phyloP scores from a whole-genome alignment of 768 basidiomycete genomes.

The Rhodotorula paludigena region DNA sequence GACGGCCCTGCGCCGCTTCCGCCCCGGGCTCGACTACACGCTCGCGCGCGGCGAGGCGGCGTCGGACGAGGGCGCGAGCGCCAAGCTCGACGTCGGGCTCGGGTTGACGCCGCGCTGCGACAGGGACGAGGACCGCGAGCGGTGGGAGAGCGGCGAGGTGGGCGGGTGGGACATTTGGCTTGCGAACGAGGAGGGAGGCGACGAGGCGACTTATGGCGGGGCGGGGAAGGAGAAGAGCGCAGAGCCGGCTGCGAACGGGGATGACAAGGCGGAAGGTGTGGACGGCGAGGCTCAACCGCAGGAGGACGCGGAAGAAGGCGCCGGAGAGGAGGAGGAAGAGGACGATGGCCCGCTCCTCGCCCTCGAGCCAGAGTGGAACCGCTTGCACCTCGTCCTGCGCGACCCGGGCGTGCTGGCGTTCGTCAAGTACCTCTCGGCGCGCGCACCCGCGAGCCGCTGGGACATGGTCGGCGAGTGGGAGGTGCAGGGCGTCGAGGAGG shows the following conservation, averaged over 20 bases:
- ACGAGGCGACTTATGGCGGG: conserved; percentile 85
- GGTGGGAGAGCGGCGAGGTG: conserved; percentile 69
- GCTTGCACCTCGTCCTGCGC: conserved; percentile 76
- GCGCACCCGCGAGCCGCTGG: conserved; percentile 85
- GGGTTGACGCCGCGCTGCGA: conserved; percentile 56
- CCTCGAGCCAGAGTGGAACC: conserved; percentile 83
- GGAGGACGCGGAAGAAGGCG: conserved; percentile 12
- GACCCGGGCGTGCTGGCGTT: conserved; percentile 92
- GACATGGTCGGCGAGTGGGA: conserved; percentile 89
- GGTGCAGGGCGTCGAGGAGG: conserved; percentile 49
- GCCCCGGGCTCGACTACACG: conserved; percentile 91
- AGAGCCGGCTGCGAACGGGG: conserved; percentile 18
- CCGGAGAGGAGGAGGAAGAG: conserved; percentile 50
- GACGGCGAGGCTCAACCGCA: conserved; percentile 49
- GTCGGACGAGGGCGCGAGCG: conserved; percentile 55
- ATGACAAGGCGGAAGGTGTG: conserved; percentile 47
- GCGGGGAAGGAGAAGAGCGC: conserved; percentile 8
- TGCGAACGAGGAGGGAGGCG: conserved; percentile 88
- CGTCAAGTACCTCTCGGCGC: conserved; percentile 88
- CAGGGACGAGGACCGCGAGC: conserved; percentile 51
- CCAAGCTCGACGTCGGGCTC: conserved; percentile 76
- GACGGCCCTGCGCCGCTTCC: conserved; percentile 65
- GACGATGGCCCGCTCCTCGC: conserved; percentile 70
- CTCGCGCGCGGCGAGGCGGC: conserved; percentile 72
- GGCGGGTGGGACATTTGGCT: conserved; percentile 99